Evolutionary conservation across 805 yeast species (phyloP), one percentile per base, ranked within the genome.

Genomic region (Wickerhamomyces rabaulensis): DNA sequence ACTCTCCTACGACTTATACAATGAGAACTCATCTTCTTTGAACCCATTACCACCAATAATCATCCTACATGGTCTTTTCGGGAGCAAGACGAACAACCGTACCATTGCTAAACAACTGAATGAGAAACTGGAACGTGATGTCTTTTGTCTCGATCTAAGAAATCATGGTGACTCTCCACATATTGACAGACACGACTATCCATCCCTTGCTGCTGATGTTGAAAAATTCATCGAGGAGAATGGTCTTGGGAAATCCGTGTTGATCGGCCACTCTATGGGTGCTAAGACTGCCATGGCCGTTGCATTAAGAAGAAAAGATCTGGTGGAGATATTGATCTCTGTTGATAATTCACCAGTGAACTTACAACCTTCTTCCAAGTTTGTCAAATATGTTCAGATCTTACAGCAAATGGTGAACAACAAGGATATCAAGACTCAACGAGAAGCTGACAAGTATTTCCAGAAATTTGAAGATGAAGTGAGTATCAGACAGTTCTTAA

Each of bases 161-260:
- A 91, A 94, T 65, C 97, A 91, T 62, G 99, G 99, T 2, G 80
- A 75, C n/a, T 87, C 96, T 2, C 97, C 97, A 1, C 95, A 86
- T 55, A 61, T 57, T n/a, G 59, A 64, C 0, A 68, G 84, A 26
- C 87, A 87, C 57, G 91, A 86, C 59, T 91, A 91, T 63, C 84
- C 86, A 1, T 70, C 91, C 2, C 70, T 92, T 69, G 84, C 96
- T 0, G 82, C 87, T 0, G 99, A 92, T 62, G 89, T 92, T n/a
- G 89, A 82, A 53, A 56, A 66, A 17, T 92, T 90, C 60, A 75
- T 91, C 10, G 56, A 60, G 1, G 61, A 51, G 47, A 69, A 63
- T 6, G 57, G 50, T 3, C 49, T 63, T 19, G 60, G 58, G 12
- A 73, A 75, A 43, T 84, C 87, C 0, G 77, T 86, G n/a, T 49